Conservation (phyloP, 768 basidiomycete genomes). For the Tylopilus balloui region DNA sequence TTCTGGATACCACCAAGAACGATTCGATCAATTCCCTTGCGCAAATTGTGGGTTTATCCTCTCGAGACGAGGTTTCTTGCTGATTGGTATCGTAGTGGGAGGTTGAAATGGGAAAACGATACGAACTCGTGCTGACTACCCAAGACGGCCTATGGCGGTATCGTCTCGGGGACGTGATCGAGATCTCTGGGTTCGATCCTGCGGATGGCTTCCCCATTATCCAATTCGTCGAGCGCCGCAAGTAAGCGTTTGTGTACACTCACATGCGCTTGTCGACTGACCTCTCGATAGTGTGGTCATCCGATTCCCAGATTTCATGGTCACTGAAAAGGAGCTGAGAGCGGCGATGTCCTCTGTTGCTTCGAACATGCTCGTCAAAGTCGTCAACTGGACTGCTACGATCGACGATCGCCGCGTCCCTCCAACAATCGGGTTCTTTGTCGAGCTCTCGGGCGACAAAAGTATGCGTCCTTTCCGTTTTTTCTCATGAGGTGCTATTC, state of each 20-base stretch:
- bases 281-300: background rate
- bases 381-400: slow-evolving; percentile 16
- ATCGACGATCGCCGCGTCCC: too few species aligned
- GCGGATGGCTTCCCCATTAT: slow-evolving; percentile 16
- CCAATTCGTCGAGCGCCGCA: slow-evolving; percentile 12
- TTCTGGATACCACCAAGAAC: slow-evolving; percentile 9
- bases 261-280: background rate
- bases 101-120: slow-evolving; percentile 10
- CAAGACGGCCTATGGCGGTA: slow-evolving; percentile 21
- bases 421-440: too few species aligned
- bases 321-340: slow-evolving; percentile 13
- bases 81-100: slow-evolving; percentile 16
- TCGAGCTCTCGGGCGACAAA: background rate
- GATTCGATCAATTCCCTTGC: background rate
- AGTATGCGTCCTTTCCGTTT: too few species aligned
- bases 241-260: slow-evolving; percentile 2
- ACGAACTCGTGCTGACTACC: slow-evolving; percentile 21
- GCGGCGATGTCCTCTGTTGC: background rate
- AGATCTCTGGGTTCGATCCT: slow-evolving; percentile 20
- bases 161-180: slow-evolving; percentile 15
- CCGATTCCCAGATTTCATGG: background rate
- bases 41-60: background rate
- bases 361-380: background rate
- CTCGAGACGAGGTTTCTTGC: background rate
- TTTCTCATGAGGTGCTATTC: too few species aligned